Evolutionary conservation across 768 basidiomycete species (phyloP), one percentile per base, ranked within the genome.

Genomic region (Boletus rubescentipes): DNA sequence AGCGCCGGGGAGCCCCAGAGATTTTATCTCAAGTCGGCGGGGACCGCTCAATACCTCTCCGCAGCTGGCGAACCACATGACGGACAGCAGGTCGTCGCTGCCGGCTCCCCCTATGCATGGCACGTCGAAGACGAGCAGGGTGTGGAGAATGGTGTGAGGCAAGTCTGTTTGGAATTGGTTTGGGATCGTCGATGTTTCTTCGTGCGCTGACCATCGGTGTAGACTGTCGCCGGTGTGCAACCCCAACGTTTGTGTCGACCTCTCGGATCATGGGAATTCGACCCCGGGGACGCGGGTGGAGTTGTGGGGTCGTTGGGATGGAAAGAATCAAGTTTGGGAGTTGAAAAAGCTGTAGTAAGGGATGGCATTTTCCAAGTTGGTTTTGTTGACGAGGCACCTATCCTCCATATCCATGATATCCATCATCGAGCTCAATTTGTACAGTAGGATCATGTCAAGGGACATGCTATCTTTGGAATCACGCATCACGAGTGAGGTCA

Each of bases 241-340:
- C 78, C 4, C 6, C 30, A n/a, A 59, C 11, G 70, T 70, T 55
- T 78, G 76, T 59, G 55, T 80, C 42, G 83, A 84, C 55, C 63
- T 85, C 18, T 74, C 67, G 29, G 70, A 69, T 37, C 54, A 79
- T 36, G 84, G 83, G 16, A 73, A 74, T 55, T 21, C 76, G 9
- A 65, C 68, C 0, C 74, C 75, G 6, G 80, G 80, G 5, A 79
- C 77, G 0, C 70, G 72, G 0, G 64, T 85, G 21, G 72, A 74
- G 3, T 48, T 83, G 26, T 84, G 83, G 82, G 60, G 59, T 14
- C 70, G 71, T 16, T 82, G 80, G 81, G 65, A 62, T 0, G 80
- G 76, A 4, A 44, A 72, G n/a, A 82, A 83, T 59, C 84, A 85
- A 67, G 73, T 77, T 4, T 85, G 84, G 84, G 60, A 40, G 56